These are phyloP conservation scores for Umbelopsis vinacea DNA, from an alignment of 192 early-diverging fungal species.

Conservation along the genomic window DNA sequence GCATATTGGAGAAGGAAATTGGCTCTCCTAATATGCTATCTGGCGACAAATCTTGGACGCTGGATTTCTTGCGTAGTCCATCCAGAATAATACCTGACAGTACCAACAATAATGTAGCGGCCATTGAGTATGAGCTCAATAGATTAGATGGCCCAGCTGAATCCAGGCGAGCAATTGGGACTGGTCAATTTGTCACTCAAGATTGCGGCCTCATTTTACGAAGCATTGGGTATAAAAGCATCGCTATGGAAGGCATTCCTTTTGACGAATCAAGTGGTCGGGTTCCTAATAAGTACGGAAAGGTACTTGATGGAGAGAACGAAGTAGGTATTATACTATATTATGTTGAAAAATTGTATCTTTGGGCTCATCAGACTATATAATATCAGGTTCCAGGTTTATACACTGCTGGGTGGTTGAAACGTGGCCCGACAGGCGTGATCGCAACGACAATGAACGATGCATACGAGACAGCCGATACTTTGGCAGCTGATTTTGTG, in stretches of 20 bases:
- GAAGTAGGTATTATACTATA: constrained; percentile 8
- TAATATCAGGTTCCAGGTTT: constrained; percentile 61
- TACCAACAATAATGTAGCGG: constrained; percentile 28
- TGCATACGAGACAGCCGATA: constrained; percentile 87
- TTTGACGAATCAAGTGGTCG: constrained; percentile 72
- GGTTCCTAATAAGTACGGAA: constrained; percentile 84
- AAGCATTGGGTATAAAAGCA: constrained; percentile 89
- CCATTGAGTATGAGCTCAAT: constrained; percentile 68
- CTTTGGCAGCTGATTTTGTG: constrained; percentile 65
- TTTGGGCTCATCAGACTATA: not conserved
- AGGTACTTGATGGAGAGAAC: constrained; percentile 35
- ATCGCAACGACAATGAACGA: constrained; percentile 95
- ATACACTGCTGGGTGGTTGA: constrained; percentile 95
- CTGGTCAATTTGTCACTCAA: constrained; percentile 59
- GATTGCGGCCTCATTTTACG: constrained; percentile 72
- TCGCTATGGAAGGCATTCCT: constrained; percentile 69
- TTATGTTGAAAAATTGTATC: not conserved
- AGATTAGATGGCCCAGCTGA: constrained; percentile 65
- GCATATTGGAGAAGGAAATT: constrained; percentile 68
- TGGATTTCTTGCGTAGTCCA: constrained; percentile 79
- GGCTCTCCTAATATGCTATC: constrained; percentile 17
- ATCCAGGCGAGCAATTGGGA: constrained; percentile 55
- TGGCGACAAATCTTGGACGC: constrained; percentile 64
- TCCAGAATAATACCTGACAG: constrained; percentile 47
- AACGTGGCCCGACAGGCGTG: constrained; percentile 90